phyloP scores from a whole-genome alignment of 495 filamentous ascomycete species.

The Staphylotrichum tortipilum region DNA sequence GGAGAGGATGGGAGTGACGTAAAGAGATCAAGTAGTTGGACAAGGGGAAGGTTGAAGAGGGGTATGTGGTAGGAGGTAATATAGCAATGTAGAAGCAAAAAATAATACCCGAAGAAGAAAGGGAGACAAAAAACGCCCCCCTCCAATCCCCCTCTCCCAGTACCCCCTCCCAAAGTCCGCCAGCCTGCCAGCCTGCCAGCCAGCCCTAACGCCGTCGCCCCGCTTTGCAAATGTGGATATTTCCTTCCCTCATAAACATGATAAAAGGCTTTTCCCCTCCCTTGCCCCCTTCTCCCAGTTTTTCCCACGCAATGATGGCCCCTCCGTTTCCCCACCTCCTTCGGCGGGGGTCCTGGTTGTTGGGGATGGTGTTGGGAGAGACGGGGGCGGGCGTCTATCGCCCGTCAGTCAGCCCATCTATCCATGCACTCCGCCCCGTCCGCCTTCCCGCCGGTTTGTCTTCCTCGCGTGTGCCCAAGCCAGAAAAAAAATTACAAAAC shows the following conservation, averaged over 20 bases:
- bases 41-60: not conserved
- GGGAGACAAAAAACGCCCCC: not conserved
- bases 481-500: no score
- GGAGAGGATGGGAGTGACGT: no score
- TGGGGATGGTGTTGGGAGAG: no score
- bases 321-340: constrained; percentile 4
- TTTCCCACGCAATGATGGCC: not conserved
- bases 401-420: no score
- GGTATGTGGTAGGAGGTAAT: not conserved
- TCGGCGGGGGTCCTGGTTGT: no score
- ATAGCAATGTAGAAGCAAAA: constrained; percentile 4
- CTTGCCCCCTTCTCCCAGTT: not conserved
- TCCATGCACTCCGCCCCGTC: no score
- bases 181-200: no score
- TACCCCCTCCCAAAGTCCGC: not conserved
- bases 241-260: constrained; percentile 6
- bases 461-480: no score
- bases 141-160: not conserved
- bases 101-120: not conserved
- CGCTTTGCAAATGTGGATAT: constrained; percentile 4
- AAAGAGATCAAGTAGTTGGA: not conserved
- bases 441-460: no score
- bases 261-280: constrained; percentile 2
- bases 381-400: no score
- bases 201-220: no score